Conservation (phyloP, 148 eudicot genomes). For the Camellia sinensis region DNA sequence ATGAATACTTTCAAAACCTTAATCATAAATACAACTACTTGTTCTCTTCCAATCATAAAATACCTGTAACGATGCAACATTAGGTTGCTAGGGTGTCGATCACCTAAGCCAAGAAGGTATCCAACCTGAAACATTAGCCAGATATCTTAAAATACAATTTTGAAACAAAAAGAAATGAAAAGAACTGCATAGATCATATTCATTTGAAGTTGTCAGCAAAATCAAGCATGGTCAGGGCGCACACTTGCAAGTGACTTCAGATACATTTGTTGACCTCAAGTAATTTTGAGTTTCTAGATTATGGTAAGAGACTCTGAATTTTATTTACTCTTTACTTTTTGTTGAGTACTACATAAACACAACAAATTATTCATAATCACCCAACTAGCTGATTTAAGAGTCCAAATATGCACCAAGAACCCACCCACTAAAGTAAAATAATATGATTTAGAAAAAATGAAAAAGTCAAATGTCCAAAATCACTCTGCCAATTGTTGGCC, state of each 20-base stretch:
- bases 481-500: too few relatives aligned
- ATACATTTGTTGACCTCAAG: neutral
- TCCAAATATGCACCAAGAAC: neutral
- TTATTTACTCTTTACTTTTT: too few relatives aligned
- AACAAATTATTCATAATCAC: neutral
- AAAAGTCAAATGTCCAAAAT: neutral
- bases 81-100: slow-evolving; percentile 99
- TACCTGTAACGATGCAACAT: slow-evolving; percentile 98
- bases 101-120: slow-evolving; percentile 97
- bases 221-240: neutral
- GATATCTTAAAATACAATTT: neutral
- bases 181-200: neutral
- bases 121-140: slow-evolving; percentile 67
- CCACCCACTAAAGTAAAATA: neutral
- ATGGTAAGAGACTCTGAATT: neutral
- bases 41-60: slow-evolving; percentile 5
- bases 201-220: neutral
- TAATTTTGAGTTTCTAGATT: neutral
- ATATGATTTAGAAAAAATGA: neutral
- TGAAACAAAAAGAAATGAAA: neutral
- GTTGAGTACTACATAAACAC: neutral
- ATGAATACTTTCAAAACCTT: slow-evolving; percentile 6
- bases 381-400: neutral
- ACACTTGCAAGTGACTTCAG: neutral
- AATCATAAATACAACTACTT: neutral